Evolutionary conservation across 306 rosid genomes (phyloP), one percentile per base, ranked within the genome.

Genomic region (Boehmeria nivea): DNA sequence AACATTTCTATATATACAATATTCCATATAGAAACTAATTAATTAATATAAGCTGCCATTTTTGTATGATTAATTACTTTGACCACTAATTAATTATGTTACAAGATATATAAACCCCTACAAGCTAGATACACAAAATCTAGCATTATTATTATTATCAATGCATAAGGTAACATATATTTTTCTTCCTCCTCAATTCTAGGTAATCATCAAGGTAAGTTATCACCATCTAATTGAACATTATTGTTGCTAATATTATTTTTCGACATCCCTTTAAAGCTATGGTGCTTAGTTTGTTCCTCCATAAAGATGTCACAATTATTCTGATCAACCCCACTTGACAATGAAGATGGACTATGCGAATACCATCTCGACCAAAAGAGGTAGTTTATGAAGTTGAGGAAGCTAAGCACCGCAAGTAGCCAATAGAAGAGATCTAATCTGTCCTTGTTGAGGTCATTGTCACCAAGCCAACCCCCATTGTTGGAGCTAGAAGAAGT

Each of bases 351-450:
- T 23, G 81, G 74, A 53, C 43, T 69, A 33, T 60, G 63, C 15
- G 82, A 69, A 54, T 73, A 90, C 84, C 91, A 84, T 33, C 36
- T 67, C 0, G 95, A 81, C 86, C 94, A 90, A 54, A 80, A 86
- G 40, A 90, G 76, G 79, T 80, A 90, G 81, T 70, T 84, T 71
- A 90, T 43, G 66, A 90, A 84, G 76, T 87, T 90, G 55, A 84
- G 80, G 69, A 84, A 80, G 71, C 98, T 87, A 3, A 90, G 74
- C 14, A 37, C 80, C 48, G 91, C 95, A 14, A 83, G 54, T 63
- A 86, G 27, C 88, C 86, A 89, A 54, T 89, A 89, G 85, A 89
- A 89, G 60, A 89, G 93, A 17, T 89, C 95, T 3, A 89, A 83
- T 64, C 81, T 89, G 67, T 89, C 95, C 54, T 81, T 76, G 87